Evolutionary conservation across 2,329 filamentous ascomycete species (phyloP), one percentile per base, ranked within the genome.

Genomic region (Apiospora hydei): DNA sequence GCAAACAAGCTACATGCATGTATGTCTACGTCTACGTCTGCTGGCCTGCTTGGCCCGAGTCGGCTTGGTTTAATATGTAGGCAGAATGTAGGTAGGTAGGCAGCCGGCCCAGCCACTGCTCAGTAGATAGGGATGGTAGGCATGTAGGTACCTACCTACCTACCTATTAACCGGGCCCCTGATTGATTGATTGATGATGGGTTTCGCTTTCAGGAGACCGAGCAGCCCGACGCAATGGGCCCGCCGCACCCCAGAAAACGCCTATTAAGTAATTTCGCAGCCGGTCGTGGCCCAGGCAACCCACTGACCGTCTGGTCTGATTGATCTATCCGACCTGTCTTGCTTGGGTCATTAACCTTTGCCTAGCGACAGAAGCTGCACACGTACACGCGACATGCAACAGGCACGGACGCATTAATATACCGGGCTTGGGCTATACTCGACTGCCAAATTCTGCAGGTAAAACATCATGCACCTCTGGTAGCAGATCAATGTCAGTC

Each of bases 161-260:
- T n/a, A n/a, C n/a, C 46, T 18, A 47, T 47, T 47, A 47, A 47
- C n/a, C 18, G 46, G 46, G 41, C 41, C 7, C 46, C 21, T 49
- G 7, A 53, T 26, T n/a, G n/a, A n/a, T n/a, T n/a, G n/a, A n/a
- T n/a, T n/a, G n/a, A n/a, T n/a, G n/a, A n/a, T n/a, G 30, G 51
- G 30, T 61, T 38, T 38, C 53, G 34, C 30, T 38, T 61, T 61
- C 53, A 61, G 53, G 53, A 61, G 53, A 38, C 53, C 53, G 16
- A 38, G 30, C 26, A 61, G 53, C 30, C 53, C 53, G 24, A 34
- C 16, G 14, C 51, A 57, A 34, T 57, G 8, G 21, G 53, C 14
- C 53, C 26, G 26, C 53, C 30, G 16, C 26, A 34, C 53, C 53
- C 26, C 26, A 1, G 7, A 61, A 61, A 38, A 61, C 53, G 53